Conservation (phyloP, 805 yeast genomes). For the Candida orba region DNA sequence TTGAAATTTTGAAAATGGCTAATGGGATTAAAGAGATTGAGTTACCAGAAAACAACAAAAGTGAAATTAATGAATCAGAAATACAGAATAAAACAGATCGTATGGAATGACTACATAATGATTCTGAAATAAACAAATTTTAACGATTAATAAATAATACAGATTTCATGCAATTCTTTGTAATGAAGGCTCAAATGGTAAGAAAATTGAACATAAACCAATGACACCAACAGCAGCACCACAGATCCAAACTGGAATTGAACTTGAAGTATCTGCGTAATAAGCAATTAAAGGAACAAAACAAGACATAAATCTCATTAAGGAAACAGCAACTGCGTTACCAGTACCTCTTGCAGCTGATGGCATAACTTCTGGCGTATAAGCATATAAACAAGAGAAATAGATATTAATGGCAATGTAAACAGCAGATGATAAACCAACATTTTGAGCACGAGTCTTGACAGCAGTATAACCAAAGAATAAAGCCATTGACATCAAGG, state of each 20-base stretch:
- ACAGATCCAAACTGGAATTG: constrained; percentile 25
- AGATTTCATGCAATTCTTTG: constrained; percentile 13
- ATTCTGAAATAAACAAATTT: neutral
- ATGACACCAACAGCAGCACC: constrained; percentile 45
- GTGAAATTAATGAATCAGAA: neutral
- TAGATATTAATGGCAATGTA: constrained; percentile 40
- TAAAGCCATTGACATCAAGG: constrained; percentile 45
- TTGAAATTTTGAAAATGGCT: constrained; percentile 14
- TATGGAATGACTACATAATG: neutral
- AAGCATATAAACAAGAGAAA: constrained; percentile 56
- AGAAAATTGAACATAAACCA: constrained; percentile 35
- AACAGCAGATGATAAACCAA: constrained; percentile 30
- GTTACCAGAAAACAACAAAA: neutral
- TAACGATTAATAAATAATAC: neutral
- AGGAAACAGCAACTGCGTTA: constrained; percentile 48
- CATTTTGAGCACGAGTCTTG: constrained; percentile 43
- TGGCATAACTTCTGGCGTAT: constrained; percentile 59
- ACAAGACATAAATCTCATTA: constrained; percentile 44
- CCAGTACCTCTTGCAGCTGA: constrained; percentile 49
- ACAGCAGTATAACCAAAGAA: constrained; percentile 59
- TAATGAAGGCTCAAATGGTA: constrained; percentile 44
- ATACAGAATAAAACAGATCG: neutral
- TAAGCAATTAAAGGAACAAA: constrained; percentile 51
- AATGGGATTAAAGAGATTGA: no score
- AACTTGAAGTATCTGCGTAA: constrained; percentile 21